phyloP scores from a whole-genome alignment of 352 stramenopile species.

The Phytopythium boreale region DNA sequence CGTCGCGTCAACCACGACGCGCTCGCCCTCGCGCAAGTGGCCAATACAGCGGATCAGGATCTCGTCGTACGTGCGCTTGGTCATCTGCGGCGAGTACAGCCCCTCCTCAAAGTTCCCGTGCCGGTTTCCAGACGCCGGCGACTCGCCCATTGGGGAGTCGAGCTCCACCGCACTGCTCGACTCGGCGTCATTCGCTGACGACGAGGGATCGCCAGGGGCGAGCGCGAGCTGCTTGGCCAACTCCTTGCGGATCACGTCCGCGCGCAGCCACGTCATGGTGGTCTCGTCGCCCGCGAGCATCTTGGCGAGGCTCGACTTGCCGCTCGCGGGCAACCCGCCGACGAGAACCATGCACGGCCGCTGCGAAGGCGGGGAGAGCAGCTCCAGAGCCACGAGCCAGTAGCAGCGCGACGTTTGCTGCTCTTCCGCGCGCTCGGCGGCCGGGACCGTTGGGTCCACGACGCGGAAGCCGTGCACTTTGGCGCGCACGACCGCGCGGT shows the following conservation, averaged over 20 bases:
- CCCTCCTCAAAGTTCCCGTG: slow-evolving; percentile 50
- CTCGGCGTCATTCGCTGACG: slow-evolving; percentile 5
- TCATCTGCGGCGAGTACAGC: slow-evolving; percentile 57
- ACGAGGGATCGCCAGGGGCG: not conserved
- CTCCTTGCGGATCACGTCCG: slow-evolving; percentile 66
- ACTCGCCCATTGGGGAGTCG: slow-evolving; percentile 6
- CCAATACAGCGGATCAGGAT: slow-evolving; percentile 35
- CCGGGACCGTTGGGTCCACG: slow-evolving; percentile 42
- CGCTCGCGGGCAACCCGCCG: slow-evolving; percentile 51
- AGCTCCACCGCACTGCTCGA: slow-evolving; percentile 4
- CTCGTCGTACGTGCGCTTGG: slow-evolving; percentile 61
- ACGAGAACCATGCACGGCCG: slow-evolving; percentile 58
- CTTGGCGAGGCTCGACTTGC: slow-evolving; percentile 57
- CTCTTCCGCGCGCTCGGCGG: slow-evolving; percentile 28
- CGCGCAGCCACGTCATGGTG: slow-evolving; percentile 49
- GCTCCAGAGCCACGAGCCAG: slow-evolving; percentile 61
- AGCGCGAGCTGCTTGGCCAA: slow-evolving; percentile 14
- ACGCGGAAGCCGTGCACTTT: slow-evolving; percentile 71
- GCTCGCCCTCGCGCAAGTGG: slow-evolving; percentile 41
- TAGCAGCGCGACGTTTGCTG: slow-evolving; percentile 48
- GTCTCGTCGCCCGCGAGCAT: slow-evolving; percentile 50
- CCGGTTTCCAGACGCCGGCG: not conserved
- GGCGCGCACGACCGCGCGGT: slow-evolving; percentile 63
- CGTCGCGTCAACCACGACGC: slow-evolving; percentile 58
- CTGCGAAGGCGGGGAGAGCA: slow-evolving; percentile 36